These are phyloP conservation scores for Paramecium bursaria DNA, from an alignment of 73 alveolate genomes.

Conservation along the genomic window DNA sequence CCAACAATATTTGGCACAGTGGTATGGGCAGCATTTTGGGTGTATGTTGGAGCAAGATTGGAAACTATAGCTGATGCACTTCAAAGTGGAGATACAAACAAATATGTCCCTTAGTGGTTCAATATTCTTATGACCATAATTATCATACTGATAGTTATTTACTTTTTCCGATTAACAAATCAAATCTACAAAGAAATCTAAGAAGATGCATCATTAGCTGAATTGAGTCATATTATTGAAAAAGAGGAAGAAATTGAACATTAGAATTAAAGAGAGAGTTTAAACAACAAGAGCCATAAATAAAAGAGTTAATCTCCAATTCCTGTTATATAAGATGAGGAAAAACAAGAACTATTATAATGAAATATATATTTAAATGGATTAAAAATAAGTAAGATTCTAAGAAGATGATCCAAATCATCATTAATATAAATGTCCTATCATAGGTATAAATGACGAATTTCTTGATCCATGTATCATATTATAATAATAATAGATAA, in stretches of 20 bases:
- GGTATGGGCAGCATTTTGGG: conserved; percentile 59
- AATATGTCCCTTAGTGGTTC: conserved; percentile 48
- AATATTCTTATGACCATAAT: not conserved
- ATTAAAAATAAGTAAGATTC: conserved; percentile 24
- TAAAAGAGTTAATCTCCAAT: too few species aligned
- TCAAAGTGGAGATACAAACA: conserved; percentile 39
- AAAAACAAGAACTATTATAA: too few species aligned
- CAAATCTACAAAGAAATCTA: conserved; percentile 28
- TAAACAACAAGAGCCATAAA: too few species aligned
- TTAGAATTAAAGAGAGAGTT: too few species aligned
- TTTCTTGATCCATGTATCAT: conserved; percentile 38
- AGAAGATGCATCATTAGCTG: conserved; percentile 36
- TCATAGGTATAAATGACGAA: conserved; percentile 39
- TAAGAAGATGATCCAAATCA: conserved; percentile 9
- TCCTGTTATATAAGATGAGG: too few species aligned
- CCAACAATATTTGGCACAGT: conserved; percentile 54
- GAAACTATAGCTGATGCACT: conserved; percentile 47
- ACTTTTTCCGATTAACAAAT: conserved; percentile 40
- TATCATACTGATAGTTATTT: not conserved
- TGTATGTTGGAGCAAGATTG: conserved; percentile 38
- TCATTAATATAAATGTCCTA: conserved; percentile 12
- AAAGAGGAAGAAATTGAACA: conserved; percentile 53
- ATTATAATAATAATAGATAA: not conserved
- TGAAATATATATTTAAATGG: too few species aligned
- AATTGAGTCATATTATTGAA: conserved; percentile 43